Evolutionary conservation across 2,329 filamentous ascomycete species (phyloP).

Genomic region (Fusarium scirpi): DNA sequence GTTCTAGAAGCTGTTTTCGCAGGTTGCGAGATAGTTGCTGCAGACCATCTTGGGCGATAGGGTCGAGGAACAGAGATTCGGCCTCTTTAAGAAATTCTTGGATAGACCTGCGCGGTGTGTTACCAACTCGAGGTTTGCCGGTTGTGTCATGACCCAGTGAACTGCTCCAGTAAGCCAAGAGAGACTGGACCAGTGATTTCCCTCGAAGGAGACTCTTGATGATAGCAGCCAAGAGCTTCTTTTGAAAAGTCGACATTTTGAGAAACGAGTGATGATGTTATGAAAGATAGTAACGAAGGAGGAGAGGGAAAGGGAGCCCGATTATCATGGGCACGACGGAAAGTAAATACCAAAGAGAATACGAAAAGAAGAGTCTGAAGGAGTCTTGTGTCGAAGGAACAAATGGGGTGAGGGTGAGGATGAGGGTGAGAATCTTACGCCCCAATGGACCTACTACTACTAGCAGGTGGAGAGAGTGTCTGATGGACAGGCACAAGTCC

Average conservation of each 20-base stretch:
- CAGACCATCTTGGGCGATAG: slow-evolving; percentile 60
- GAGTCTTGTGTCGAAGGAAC: slow-evolving; percentile 17
- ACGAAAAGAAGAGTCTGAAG: slow-evolving; percentile 22
- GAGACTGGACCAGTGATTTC: slow-evolving; percentile 68
- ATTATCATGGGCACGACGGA: slow-evolving; percentile 39
- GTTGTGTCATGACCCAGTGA: slow-evolving; percentile 53
- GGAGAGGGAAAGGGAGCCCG: slow-evolving; percentile 2
- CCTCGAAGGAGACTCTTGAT: slow-evolving; percentile 69
- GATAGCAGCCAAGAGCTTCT: slow-evolving; percentile 65
- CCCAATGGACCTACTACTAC: slow-evolving; percentile 36
- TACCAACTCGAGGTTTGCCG: slow-evolving; percentile 38
- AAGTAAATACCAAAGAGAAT: slow-evolving; percentile 44
- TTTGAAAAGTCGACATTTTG: slow-evolving; percentile 69
- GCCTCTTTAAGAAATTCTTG: slow-evolving; percentile 69
- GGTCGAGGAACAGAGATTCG: slow-evolving; percentile 63
- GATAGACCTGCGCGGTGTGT: slow-evolving; percentile 47
- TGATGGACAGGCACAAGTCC: slow-evolving; percentile 39
- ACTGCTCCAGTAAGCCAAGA: slow-evolving; percentile 66
- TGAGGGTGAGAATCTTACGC: slow-evolving; percentile 43
- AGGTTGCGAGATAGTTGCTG: slow-evolving; percentile 61
- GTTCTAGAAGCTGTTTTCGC: slow-evolving; percentile 66
- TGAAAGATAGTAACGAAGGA: slow-evolving; percentile 35
- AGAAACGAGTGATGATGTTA: slow-evolving; percentile 62
- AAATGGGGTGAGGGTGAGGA: slow-evolving; percentile 21
- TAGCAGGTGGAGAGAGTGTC: slow-evolving; percentile 34